Evolutionary conservation across 495 filamentous ascomycete species (phyloP), one percentile per base, ranked within the genome.

Genomic region (Aspergillus mulundensis): DNA sequence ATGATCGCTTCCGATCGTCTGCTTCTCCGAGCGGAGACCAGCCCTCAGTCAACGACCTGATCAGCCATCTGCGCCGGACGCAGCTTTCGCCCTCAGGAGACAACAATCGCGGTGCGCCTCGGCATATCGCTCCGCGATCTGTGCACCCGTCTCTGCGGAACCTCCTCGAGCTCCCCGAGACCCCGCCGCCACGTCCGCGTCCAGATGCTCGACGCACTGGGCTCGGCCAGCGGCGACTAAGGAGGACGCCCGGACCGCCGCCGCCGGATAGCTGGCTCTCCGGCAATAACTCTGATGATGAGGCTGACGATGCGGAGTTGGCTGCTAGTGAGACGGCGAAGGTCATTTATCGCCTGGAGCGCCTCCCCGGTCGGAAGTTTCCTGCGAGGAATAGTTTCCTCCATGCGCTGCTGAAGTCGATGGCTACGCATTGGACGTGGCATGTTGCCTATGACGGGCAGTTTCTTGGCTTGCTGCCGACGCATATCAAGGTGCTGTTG

Each of bases 201-300:
- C 75, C 77, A 20, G 77, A 76, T 50, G 62, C 66, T 49, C 70
- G 78, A 24, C 63, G 71, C 42, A 54, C 65, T 28, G 70, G 64
- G 62, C 62, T 74, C 28, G 66, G 64, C 21, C 52, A 74, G 69
- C 68, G 69, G 61, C 65, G 78, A 25, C 51, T 71, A 56, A 77
- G 82, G 54, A 66, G 75, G 15, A 80, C 82, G 0, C 71, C 87
- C 1, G 89, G 89, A 0, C 89, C 89, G 4, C 79, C 87, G 8
- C 76, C 88, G 18, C 89, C 89, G 1, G 76, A 74, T 25, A 90
- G 87, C 62, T 94, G 89, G 89, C 62, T 87, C n/a, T 34, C 64
- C n/a, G 56, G 53, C 11, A 62, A 70, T 34, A 46, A 52, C 5
- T 59, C 74, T 6, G 21, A 25, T 23, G 30, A 56, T 24, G 15